phyloP scores from a whole-genome alignment of 2,329 filamentous ascomycete genomes.

The Stachybotrys echinatus region DNA sequence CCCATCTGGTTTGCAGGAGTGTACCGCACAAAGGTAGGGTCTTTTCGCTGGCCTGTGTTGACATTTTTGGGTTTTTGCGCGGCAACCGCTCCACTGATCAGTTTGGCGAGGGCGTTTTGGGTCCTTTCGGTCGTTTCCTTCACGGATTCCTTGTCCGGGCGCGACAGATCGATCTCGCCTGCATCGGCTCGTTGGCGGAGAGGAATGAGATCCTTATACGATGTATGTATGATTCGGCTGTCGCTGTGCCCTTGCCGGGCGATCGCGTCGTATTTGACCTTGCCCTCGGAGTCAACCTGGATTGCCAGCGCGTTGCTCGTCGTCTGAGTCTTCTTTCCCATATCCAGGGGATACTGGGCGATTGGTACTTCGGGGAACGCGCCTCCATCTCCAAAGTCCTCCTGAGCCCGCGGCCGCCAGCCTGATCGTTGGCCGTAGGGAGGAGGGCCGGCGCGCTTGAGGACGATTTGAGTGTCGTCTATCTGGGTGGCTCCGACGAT shows the following conservation, averaged over 20 bases:
- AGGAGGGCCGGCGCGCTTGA: slow-evolving; percentile 79
- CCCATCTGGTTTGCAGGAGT: slow-evolving; percentile 98
- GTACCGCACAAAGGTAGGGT: slow-evolving; percentile 91
- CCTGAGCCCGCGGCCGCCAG: slow-evolving; percentile 84
- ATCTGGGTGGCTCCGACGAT: slow-evolving; percentile 75
- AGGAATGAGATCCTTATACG: slow-evolving; percentile 95
- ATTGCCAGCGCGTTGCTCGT: slow-evolving; percentile 86
- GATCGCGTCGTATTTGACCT: slow-evolving; percentile 95
- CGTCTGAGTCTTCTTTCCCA: slow-evolving; percentile 73
- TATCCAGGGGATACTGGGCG: slow-evolving; percentile 92
- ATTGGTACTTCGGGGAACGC: slow-evolving; percentile 92
- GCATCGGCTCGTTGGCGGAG: slow-evolving; percentile 88
- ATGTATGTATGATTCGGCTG: slow-evolving; percentile 82
- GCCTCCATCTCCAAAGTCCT: slow-evolving; percentile 94
- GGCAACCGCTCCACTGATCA: slow-evolving; percentile 81
- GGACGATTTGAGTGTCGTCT: slow-evolving; percentile 78
- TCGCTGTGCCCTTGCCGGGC: slow-evolving; percentile 83
- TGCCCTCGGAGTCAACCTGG: slow-evolving; percentile 85
- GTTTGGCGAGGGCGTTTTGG: slow-evolving; percentile 72
- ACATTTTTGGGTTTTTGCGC: slow-evolving; percentile 96
- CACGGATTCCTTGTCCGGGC: slow-evolving; percentile 81
- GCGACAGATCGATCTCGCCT: slow-evolving; percentile 81
- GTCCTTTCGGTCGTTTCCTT: slow-evolving; percentile 81
- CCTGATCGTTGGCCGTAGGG: slow-evolving; percentile 80
- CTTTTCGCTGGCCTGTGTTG: slow-evolving; percentile 71